These are phyloP conservation scores for Iberis pinnata DNA, from an alignment of 345 rosid genomes.

Conservation along the genomic window DNA sequence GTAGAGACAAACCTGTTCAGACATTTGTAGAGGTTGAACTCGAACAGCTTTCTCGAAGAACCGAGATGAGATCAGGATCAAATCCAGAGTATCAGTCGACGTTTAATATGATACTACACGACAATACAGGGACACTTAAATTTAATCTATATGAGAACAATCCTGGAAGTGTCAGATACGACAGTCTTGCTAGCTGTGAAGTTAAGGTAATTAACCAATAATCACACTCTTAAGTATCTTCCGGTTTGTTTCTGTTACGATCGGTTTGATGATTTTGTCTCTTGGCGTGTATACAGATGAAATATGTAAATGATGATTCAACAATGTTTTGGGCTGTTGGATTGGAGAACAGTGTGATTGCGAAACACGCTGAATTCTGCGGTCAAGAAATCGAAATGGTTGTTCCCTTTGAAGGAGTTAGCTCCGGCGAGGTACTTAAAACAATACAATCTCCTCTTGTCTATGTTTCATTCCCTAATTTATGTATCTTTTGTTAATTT, in stretches of 20 bases:
- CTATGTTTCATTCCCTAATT: background rate
- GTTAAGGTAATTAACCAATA: constrained; percentile 53
- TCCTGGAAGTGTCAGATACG: constrained; percentile 57
- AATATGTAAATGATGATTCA: constrained; percentile 78
- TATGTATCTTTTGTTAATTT: constrained; percentile 4
- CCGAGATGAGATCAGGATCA: constrained; percentile 51
- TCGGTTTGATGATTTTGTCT: background rate
- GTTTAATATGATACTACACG: constrained; percentile 89
- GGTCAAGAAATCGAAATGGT: constrained; percentile 83
- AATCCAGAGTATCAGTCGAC: constrained; percentile 75
- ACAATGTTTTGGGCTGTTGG: constrained; percentile 92
- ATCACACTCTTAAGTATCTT: background rate
- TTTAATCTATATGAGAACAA: constrained; percentile 64
- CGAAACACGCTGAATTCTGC: constrained; percentile 64
- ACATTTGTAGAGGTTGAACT: constrained; percentile 94
- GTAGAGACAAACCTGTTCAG: constrained; percentile 49
- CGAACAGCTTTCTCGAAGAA: constrained; percentile 70
- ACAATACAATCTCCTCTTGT: background rate
- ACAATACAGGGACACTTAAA: constrained; percentile 53
- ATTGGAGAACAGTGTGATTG: constrained; percentile 59
- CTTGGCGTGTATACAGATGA: constrained; percentile 45
- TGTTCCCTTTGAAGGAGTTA: constrained; percentile 83
- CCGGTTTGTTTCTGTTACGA: background rate
- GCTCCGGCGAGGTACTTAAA: constrained; percentile 61
- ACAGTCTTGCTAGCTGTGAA: constrained; percentile 77